Base-by-base conservation (phyloP, 2,329 filamentous ascomycete genomes). In the Diplodia mutila region DNA sequence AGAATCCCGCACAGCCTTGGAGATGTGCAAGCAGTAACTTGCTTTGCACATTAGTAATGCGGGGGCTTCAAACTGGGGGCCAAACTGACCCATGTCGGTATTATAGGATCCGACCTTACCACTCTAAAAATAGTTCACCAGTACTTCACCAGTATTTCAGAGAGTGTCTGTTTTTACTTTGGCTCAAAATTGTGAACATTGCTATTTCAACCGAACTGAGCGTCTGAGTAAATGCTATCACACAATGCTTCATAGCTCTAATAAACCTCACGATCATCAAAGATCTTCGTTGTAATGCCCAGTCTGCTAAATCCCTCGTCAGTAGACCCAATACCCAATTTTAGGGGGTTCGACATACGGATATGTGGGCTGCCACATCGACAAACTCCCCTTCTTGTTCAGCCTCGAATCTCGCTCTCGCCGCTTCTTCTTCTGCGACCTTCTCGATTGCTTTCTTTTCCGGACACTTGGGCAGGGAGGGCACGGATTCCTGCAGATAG, bases 361-460 rank as follows among this genome's bases (percentile, higher is more conserved):
- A 57, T 8, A 57, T 4, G 12, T 34, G 34, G 18, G 53, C 53
- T 39, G 53, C 37, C 34, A 21, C 32, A 23, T 57, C 32, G 3
- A 57, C 32, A 5, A 57, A 57, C 2, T 57, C 32, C 4, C 32
- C 53, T 25, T 57, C 53, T 5, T 25, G 32, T n/a, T 61, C 67
- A 39, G 29, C 21, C 46, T 42, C 23, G 3, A 32, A 39, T 27
- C n/a, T 39, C 2, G 46, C 49, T 7, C 16, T 23, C 11, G 49
- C 63, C 3, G 23, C 5, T 14, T 65, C 63, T 32, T 37, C 18
- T 11, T 65, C 46, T 14, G 52, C 49, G 1, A 48, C 14, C 12
- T 42, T 34, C 12, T 42, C 53, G 49, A 65, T 65, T 11, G 63
- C 32, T 29, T 54, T 46, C n/a, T 42, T 25, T 42, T 65, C 49